Base-by-base conservation (phyloP, 495 filamentous ascomycete genomes). In the Annulohypoxylon stygium region DNA sequence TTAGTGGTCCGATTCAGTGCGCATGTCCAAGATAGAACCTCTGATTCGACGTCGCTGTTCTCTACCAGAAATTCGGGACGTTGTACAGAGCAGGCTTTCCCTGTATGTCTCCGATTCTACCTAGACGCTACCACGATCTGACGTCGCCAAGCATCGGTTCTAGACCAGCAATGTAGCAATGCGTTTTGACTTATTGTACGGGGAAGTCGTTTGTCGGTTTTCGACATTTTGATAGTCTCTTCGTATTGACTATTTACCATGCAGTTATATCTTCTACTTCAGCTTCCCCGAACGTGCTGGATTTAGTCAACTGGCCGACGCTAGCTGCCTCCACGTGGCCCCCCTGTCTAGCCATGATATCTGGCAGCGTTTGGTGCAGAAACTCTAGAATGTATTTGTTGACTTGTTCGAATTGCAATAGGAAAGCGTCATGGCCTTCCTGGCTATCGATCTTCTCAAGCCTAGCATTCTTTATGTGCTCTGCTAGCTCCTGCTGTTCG, bases 241-340 rank as follows among this genome's bases (percentile, higher is more conserved):
- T 30, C 39, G 48, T 26, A 74, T 23, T 43, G 66, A 39, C 59
- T 61, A 43, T 64, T 60, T 91, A 98, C 95, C 95, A 98, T 43
- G 93, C 94, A 60, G 94, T 97, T 72, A 99, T 97, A 80, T 99
- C 96, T 67, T 94, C 95, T 47, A 98, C 95, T 83, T 99, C 95
- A 2, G 93, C 93, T 82, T 97, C 94, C 5, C 95, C 95, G 83
- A 97, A 97, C 2, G 90, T 94, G 81, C 93, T 97, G 67, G 83
- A 93, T 84, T 95, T 97, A 12, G 86, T 90, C 34, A 92, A 50
- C 67, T 83, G 77, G 20, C 86, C 84, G 11, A 86, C 85, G 34
- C 74, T 79, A 51, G 79, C 83, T 60, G 78, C 80, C 68, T 80
- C 84, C 60, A 74, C 81, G 12, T 78, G 83, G 8, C 84, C 83